A percentile compares a stretch with the other conserved stretches of the same genome.
These are phyloP conservation scores for Croton laevigatus DNA, from an alignment of 441 rosid species.

Conservation along the genomic window DNA sequence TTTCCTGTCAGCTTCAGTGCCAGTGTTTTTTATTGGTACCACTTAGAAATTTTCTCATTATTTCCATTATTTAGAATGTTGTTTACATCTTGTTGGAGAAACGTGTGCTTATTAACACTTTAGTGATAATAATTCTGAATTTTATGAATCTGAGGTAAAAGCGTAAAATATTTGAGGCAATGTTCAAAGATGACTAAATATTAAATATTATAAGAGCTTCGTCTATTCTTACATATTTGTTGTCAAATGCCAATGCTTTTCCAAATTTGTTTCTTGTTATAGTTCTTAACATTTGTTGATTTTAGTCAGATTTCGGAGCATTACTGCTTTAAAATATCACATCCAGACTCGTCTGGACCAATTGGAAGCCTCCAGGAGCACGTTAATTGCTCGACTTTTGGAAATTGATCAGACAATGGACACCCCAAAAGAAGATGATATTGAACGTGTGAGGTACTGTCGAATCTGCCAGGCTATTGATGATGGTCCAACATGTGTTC, in stretches of 20 bases:
- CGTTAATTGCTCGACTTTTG: conserved; percentile 54
- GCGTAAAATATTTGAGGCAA: not conserved
- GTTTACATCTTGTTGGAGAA: not conserved
- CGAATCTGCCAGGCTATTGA: conserved; percentile 61
- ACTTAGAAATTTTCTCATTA: not conserved
- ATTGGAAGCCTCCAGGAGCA: conserved; percentile 67
- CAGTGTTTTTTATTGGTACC: not conserved
- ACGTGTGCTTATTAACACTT: not conserved
- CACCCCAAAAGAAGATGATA: conserved; percentile 76
- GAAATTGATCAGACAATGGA: conserved; percentile 85
- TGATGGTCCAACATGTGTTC: conserved; percentile 82
- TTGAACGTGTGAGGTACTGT: conserved; percentile 70
- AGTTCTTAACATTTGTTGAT: conserved; percentile 18
- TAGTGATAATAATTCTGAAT: not conserved
- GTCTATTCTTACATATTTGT: not conserved
- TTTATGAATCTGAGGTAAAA: not conserved
- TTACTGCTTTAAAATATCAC: conserved; percentile 74
- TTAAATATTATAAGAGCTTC: not conserved
- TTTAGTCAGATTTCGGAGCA: conserved; percentile 65
- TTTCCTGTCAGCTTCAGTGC: conserved; percentile 3
- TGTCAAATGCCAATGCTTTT: not conserved
- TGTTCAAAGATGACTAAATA: not conserved
- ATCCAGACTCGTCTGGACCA: conserved; percentile 78
- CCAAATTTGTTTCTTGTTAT: conserved; percentile 11
- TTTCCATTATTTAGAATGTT: not conserved